phyloP scores from a whole-genome alignment of 192 early-diverging fungal genomes.

The Mortierella hygrophila region DNA sequence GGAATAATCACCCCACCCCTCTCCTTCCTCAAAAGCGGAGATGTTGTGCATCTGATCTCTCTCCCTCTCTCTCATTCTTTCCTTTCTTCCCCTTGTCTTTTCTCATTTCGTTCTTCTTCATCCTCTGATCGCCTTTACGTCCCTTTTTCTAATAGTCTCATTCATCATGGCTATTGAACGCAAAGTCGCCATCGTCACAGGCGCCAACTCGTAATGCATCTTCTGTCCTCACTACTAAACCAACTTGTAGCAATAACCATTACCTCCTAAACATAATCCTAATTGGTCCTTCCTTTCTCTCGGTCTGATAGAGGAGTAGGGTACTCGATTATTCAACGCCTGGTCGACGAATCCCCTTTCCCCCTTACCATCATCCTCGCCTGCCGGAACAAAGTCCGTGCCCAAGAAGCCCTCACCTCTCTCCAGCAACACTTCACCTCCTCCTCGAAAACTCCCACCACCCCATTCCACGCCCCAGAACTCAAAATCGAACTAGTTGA shows the following conservation, averaged over 20 bases:
- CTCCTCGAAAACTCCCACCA: too few species aligned
- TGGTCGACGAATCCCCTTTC: conserved; percentile 53
- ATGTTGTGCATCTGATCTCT: not conserved
- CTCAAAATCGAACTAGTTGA: conserved; percentile 64
- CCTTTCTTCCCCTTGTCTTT: not conserved
- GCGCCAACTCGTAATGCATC: conserved; percentile 57
- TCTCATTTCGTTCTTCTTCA: not conserved
- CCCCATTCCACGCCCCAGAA: conserved; percentile 28
- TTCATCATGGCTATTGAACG: conserved; percentile 9
- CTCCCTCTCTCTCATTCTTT: not conserved
- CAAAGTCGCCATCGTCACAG: conserved; percentile 63
- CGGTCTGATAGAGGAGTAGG: conserved; percentile 58
- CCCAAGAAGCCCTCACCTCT: conserved; percentile 49
- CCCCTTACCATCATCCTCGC: conserved; percentile 60
- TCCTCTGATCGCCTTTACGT: not conserved
- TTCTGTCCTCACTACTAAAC: not conserved
- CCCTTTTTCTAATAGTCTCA: not conserved
- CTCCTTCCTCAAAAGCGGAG: not conserved
- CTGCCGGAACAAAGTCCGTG: conserved; percentile 63
- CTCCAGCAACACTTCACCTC: conserved; percentile 39
- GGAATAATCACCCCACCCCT: not conserved
- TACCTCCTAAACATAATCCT: not conserved
- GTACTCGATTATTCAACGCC: conserved; percentile 64
- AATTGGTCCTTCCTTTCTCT: not conserved
- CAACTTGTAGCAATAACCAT: not conserved